A percentile compares a stretch with the other conserved stretches of the same genome.
Evolutionary conservation across 2,329 filamentous ascomycete genomes (phyloP).

Genomic region (Talaromyces islandicus): DNA sequence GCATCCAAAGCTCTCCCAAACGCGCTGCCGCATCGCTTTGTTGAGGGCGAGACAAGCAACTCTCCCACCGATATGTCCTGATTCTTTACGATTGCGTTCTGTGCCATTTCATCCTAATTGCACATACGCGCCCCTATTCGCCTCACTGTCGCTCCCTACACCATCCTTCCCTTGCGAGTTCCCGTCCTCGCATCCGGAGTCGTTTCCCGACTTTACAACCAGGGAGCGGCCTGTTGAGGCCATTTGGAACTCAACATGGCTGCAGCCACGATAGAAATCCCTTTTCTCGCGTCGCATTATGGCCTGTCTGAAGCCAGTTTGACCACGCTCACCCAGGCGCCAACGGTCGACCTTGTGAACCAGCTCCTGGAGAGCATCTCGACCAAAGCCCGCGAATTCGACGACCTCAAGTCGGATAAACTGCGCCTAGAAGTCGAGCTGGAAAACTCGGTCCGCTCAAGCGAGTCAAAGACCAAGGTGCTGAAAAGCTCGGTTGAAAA

Average conservation of each 20-base stretch:
- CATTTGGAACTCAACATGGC: constrained; percentile 42
- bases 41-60: constrained; percentile 3
- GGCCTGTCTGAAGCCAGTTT: constrained; percentile 52
- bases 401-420: constrained; percentile 79
- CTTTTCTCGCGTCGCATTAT: constrained; percentile 55
- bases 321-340: constrained; percentile 49
- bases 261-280: constrained; percentile 50
- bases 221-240: constrained; percentile 9
- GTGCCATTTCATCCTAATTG: not conserved
- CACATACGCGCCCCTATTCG: constrained; percentile 5
- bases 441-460: constrained; percentile 78
- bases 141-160: not conserved
- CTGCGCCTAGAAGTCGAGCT: constrained; percentile 85
- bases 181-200: not conserved
- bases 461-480: constrained; percentile 74
- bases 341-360: constrained; percentile 71
- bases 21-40: constrained; percentile 8
- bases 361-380: constrained; percentile 69
- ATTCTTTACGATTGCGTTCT: not conserved
- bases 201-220: not conserved
- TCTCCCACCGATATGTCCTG: constrained; percentile 8
- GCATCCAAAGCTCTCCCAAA: not conserved
- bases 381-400: constrained; percentile 73
- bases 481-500: constrained; percentile 79
- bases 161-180: not conserved